Percentiles rank a stretch among this genome's conserved stretches.
Conservation (phyloP, 2,329 filamentous ascomycete genomes). For the Lasiodiplodia citricola region DNA sequence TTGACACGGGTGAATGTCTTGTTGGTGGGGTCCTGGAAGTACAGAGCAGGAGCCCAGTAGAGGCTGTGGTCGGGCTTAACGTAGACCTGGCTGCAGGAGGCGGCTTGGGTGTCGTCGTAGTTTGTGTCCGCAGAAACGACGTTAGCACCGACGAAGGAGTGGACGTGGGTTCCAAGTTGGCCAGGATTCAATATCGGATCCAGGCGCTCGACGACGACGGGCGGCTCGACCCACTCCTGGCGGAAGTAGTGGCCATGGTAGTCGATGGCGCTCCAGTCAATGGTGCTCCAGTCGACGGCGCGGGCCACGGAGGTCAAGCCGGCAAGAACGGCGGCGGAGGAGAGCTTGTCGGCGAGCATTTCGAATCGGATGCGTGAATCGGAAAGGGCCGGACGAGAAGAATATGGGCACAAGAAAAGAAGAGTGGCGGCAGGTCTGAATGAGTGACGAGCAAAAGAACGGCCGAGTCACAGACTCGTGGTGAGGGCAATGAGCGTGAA, state of each 20-base stretch:
- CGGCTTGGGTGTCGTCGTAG: slow-evolving; percentile 37
- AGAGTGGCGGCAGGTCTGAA: background rate
- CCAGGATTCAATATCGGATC: slow-evolving; percentile 44
- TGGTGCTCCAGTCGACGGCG: slow-evolving; percentile 31
- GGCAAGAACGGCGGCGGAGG: slow-evolving; percentile 32
- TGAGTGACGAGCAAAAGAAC: slow-evolving; percentile 7
- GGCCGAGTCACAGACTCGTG: slow-evolving; percentile 25
- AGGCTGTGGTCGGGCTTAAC: slow-evolving; percentile 45
- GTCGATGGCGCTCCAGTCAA: slow-evolving; percentile 36
- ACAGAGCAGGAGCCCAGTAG: slow-evolving; percentile 47
- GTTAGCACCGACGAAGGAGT: slow-evolving; percentile 47
- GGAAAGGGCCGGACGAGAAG: background rate
- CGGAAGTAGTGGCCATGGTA: slow-evolving; percentile 47
- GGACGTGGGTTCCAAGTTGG: slow-evolving; percentile 40
- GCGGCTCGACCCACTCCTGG: slow-evolving; percentile 41
- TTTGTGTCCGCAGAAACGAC: slow-evolving; percentile 36
- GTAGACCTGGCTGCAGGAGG: slow-evolving; percentile 43
- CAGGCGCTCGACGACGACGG: slow-evolving; percentile 43
- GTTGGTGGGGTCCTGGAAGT: slow-evolving; percentile 44
- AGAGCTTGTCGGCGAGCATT: slow-evolving; percentile 37
- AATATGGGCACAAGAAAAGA: slow-evolving; percentile 12
- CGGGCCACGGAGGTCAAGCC: slow-evolving; percentile 36
- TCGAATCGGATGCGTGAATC: slow-evolving; percentile 27
- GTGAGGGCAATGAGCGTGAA: slow-evolving; percentile 10
- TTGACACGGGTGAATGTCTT: slow-evolving; percentile 44